A percentile compares a stretch with the other conserved stretches of the same genome.
These are phyloP conservation scores for Coemansia sp. DNA, from an alignment of 192 early-diverging fungal species.

Conservation along the genomic window DNA sequence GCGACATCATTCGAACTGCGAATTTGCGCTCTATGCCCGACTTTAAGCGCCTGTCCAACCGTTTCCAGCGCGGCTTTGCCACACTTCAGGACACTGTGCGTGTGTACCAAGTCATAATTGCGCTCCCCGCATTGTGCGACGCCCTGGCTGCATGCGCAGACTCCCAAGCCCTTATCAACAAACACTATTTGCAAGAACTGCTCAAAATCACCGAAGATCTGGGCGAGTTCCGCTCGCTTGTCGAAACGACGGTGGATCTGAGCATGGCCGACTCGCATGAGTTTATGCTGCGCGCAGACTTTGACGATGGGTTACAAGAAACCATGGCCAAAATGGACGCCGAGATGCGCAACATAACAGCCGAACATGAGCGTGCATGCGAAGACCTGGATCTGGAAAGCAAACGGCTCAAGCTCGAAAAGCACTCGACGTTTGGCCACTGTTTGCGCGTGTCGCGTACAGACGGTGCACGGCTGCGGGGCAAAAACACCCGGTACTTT, in stretches of 20 bases:
- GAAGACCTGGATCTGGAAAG: constrained; percentile 72
- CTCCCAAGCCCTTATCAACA: constrained; percentile 54
- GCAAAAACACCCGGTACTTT: constrained; percentile 64
- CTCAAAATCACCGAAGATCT: constrained; percentile 59
- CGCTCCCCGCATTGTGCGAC: constrained; percentile 63
- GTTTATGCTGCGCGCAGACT: constrained; percentile 82
- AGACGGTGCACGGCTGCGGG: constrained; percentile 67
- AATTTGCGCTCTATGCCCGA: constrained; percentile 84
- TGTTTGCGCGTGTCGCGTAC: constrained; percentile 76
- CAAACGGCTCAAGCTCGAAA: constrained; percentile 90
- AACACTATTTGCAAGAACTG: constrained; percentile 48
- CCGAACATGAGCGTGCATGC: constrained; percentile 59
- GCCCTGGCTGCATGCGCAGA: constrained; percentile 48
- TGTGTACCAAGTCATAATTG: constrained; percentile 79
- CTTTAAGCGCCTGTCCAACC: constrained; percentile 80
- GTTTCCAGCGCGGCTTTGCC: constrained; percentile 75
- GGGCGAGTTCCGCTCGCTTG: constrained; percentile 69
- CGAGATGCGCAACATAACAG: constrained; percentile 55
- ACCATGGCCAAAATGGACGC: constrained; percentile 53
- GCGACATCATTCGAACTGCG: constrained; percentile 64
- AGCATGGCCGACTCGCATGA: constrained; percentile 81
- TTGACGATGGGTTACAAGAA: constrained; percentile 60
- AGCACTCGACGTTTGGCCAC: constrained; percentile 76
- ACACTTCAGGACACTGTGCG: constrained; percentile 85
- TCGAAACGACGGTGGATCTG: constrained; percentile 89